Percentiles rank a stretch among this genome's conserved stretches.
Evolutionary conservation across 495 filamentous ascomycete genomes (phyloP).

Genomic region (Ascobolus immersus): DNA sequence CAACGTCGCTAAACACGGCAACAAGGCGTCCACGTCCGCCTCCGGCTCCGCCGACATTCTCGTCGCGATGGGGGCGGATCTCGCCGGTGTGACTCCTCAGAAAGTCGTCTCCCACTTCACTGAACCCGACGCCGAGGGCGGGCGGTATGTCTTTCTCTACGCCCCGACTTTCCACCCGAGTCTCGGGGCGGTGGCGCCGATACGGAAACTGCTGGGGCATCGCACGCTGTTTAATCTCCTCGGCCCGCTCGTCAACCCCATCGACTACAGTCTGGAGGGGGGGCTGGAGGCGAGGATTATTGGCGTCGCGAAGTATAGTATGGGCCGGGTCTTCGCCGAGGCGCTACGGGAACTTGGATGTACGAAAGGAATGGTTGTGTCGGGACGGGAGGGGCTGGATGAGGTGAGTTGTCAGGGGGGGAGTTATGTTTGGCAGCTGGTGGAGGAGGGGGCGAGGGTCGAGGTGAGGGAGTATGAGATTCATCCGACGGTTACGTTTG

Average conservation of each 20-base stretch:
- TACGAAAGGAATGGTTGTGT: slow-evolving; percentile 69
- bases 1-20: slow-evolving; percentile 92
- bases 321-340: slow-evolving; percentile 70
- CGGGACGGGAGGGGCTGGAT: slow-evolving; percentile 81
- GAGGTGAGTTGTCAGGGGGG: slow-evolving; percentile 72
- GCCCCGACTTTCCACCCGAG: slow-evolving; percentile 89
- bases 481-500: slow-evolving; percentile 52
- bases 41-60: slow-evolving; percentile 85
- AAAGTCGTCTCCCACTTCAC: slow-evolving; percentile 38
- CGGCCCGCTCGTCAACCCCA: slow-evolving; percentile 73
- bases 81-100: slow-evolving; percentile 41
- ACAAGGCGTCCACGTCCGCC: slow-evolving; percentile 79
- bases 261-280: slow-evolving; percentile 29
- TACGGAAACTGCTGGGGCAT: slow-evolving; percentile 63
- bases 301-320: slow-evolving; percentile 61
- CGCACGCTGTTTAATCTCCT: slow-evolving; percentile 93
- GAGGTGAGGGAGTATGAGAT: slow-evolving; percentile 49
- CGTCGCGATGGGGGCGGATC: slow-evolving; percentile 43
- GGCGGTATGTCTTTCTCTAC: slow-evolving; percentile 88
- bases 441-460: slow-evolving; percentile 27
- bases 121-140: slow-evolving; percentile 8
- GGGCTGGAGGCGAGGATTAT: slow-evolving; percentile 70
- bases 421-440: slow-evolving; percentile 68
- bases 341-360: slow-evolving; percentile 53
- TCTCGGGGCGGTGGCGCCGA: slow-evolving; percentile 61